Evolutionary conservation across 1,284 basidiomycete genomes (phyloP).

Genomic region (Cutaneotrichosporon sp.): DNA sequence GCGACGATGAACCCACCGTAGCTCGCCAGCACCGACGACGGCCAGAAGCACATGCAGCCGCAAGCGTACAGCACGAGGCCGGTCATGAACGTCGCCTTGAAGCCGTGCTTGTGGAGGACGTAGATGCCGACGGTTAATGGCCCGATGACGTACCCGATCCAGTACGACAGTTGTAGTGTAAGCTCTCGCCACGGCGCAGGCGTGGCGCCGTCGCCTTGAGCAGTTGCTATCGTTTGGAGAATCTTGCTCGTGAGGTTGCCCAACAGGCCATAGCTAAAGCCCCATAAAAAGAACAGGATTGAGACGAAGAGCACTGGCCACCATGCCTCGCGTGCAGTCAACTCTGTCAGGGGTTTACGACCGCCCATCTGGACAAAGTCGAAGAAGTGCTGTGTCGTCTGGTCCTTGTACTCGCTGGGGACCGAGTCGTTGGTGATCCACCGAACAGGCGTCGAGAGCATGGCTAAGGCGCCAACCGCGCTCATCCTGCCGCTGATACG

Average conservation of each 20-base stretch:
- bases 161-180: constrained; percentile 47
- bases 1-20: constrained; percentile 50
- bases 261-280: constrained; percentile 50
- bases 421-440: constrained; percentile 21
- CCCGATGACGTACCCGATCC: constrained; percentile 46
- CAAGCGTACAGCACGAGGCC: constrained; percentile 47
- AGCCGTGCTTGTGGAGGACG: constrained; percentile 40
- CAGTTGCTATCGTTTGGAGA: constrained; percentile 35
- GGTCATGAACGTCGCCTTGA: constrained; percentile 51
- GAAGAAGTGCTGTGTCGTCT: constrained; percentile 44
- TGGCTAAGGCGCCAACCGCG: constrained; percentile 7
- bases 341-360: constrained; percentile 43
- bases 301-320: constrained; percentile 49
- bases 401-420: constrained; percentile 26
- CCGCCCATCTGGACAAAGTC: constrained; percentile 50
- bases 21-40: constrained; percentile 45
- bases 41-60: constrained; percentile 52
- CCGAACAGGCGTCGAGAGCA: constrained; percentile 15
- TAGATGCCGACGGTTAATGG: constrained; percentile 42
- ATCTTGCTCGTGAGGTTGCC: constrained; percentile 47
- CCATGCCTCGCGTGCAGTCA: constrained; percentile 43
- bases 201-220: neutral
- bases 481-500: constrained; percentile 5
- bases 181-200: constrained; percentile 24
- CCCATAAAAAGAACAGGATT: constrained; percentile 51